Conservation (phyloP, 164 flowering plant genomes). For the Houttuynia cordata region DNA sequence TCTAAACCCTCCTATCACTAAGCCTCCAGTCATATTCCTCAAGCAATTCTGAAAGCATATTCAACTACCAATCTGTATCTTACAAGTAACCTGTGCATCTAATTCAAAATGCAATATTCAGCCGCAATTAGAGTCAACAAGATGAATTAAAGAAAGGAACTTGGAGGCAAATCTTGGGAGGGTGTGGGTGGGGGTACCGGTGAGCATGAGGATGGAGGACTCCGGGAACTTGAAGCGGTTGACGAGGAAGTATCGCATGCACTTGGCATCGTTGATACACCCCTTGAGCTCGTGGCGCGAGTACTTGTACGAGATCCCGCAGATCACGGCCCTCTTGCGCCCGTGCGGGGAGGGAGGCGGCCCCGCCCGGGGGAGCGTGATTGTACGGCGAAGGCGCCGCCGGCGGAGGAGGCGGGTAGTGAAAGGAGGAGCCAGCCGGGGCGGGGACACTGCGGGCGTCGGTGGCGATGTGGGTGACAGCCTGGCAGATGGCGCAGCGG, state of each 20-base stretch:
- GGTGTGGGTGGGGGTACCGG: slow-evolving; percentile 38
- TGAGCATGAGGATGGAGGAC: slow-evolving; percentile 66
- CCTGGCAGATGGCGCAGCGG: slow-evolving; percentile 67
- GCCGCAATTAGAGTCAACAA: no score
- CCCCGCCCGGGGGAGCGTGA: slow-evolving; percentile 38
- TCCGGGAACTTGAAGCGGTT: slow-evolving; percentile 56
- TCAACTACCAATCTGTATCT: no score
- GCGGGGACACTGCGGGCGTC: slow-evolving; percentile 35
- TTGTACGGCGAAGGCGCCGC: slow-evolving; percentile 38
- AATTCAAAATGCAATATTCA: no score
- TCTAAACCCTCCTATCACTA: no score
- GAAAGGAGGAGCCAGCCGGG: slow-evolving; percentile 11
- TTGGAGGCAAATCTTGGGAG: no score
- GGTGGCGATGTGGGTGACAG: slow-evolving; percentile 54
- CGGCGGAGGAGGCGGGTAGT: no score
- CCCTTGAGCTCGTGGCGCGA: slow-evolving; percentile 82
- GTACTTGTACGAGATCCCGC: slow-evolving; percentile 65
- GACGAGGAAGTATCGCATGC: slow-evolving; percentile 53
- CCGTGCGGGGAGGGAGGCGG: slow-evolving; percentile 53
- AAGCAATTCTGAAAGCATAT: no score
- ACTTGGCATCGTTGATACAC: slow-evolving; percentile 82
- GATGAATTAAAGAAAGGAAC: no score
- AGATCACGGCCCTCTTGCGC: slow-evolving; percentile 71
- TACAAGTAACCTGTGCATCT: no score
- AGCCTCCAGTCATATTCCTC: no score